Evolutionary conservation across 257 asterid genomes (phyloP).

Genomic region (Solanum lycopersicoides): DNA sequence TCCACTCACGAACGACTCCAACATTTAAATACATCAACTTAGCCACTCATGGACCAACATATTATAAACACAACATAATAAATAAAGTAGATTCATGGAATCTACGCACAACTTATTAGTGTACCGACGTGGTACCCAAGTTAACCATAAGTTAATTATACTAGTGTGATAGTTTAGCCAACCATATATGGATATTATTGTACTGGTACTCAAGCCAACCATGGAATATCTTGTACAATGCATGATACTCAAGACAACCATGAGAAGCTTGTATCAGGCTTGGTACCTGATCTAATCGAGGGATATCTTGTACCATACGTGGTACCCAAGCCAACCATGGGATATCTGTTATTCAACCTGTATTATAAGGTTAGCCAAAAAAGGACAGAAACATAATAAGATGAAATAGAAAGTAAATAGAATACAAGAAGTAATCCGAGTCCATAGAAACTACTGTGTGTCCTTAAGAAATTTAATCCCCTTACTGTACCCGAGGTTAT

Average conservation of each 20-base stretch:
- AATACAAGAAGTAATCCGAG: too few species aligned
- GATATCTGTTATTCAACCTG: too few species aligned
- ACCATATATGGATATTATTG: background rate
- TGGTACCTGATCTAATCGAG: background rate
- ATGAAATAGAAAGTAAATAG: too few species aligned
- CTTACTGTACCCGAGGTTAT: too few species aligned
- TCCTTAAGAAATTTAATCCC: too few species aligned
- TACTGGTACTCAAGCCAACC: background rate
- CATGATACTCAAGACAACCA: too few species aligned
- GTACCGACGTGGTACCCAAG: background rate
- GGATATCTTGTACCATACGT: background rate
- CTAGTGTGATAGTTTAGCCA: background rate
- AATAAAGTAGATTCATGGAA: background rate
- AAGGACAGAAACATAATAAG: too few species aligned
- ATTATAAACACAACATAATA: too few species aligned
- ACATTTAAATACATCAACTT: background rate
- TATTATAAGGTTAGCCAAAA: too few species aligned
- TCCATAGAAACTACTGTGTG: too few species aligned
- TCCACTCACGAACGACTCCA: background rate
- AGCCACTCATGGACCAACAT: background rate
- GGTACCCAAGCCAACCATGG: rapidly evolving
- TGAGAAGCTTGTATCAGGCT: too few species aligned
- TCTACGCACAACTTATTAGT: background rate
- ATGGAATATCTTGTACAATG: background rate
- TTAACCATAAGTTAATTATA: too few species aligned